Evolutionary conservation across 1,284 basidiomycete species (phyloP).

Genomic region (Cutaneotrichosporon cavernicola): DNA sequence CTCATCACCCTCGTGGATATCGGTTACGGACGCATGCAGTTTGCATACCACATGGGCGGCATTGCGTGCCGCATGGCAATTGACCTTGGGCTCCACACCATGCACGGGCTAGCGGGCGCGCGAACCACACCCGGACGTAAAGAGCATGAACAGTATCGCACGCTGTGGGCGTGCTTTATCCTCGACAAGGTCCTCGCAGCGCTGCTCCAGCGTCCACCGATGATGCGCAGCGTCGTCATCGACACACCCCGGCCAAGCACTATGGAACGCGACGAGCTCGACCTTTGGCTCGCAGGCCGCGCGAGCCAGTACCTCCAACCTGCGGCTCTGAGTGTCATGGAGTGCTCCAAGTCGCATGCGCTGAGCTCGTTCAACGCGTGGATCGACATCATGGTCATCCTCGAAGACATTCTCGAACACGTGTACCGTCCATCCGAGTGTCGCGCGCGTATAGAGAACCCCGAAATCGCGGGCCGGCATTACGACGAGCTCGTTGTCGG

Average conservation of each 20-base stretch:
- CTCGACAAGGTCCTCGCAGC: conserved; percentile 24
- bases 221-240: conserved; percentile 18
- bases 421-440: conserved; percentile 23
- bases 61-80: conserved; percentile 23
- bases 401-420: conserved; percentile 23
- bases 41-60: conserved; percentile 25
- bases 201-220: conserved; percentile 18
- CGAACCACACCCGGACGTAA: neutral
- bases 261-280: conserved; percentile 27
- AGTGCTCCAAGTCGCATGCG: conserved; percentile 20
- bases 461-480: conserved; percentile 12
- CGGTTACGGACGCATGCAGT: conserved; percentile 16
- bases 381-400: conserved; percentile 24
- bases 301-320: conserved; percentile 13
- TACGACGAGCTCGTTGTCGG: conserved; percentile 23
- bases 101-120: neutral
- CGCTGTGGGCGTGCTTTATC: conserved; percentile 20
- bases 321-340: conserved; percentile 13
- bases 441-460: conserved; percentile 21
- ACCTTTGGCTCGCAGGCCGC: conserved; percentile 23
- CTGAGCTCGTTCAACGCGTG: conserved; percentile 21
- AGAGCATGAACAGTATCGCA: conserved; percentile 21
- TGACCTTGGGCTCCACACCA: conserved; percentile 20
- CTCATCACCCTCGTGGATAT: conserved; percentile 19
- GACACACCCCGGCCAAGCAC: conserved; percentile 19